These are phyloP conservation scores for Epichloe aotearoae DNA, from an alignment of 2,329 filamentous ascomycete species.

Conservation along the genomic window DNA sequence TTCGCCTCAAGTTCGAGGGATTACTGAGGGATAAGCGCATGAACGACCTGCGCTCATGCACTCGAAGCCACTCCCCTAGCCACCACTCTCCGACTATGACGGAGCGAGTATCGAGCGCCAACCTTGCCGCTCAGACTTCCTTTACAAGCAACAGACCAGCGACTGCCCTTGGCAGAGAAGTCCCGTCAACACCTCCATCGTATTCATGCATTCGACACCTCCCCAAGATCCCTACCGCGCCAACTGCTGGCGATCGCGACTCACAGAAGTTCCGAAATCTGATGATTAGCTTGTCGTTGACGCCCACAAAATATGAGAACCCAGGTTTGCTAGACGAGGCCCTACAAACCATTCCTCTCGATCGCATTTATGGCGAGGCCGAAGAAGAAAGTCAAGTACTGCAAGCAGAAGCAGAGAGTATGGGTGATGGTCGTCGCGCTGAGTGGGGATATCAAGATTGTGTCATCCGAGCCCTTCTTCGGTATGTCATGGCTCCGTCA, in stretches of 20 bases:
- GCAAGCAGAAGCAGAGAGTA: slow-evolving; percentile 74
- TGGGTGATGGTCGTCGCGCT: slow-evolving; percentile 65
- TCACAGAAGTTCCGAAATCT: slow-evolving; percentile 70
- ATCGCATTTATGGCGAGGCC: slow-evolving; percentile 84
- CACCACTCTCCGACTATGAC: slow-evolving; percentile 42
- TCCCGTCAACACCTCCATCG: slow-evolving; percentile 28
- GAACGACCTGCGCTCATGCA: slow-evolving; percentile 50
- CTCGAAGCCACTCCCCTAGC: slow-evolving; percentile 47
- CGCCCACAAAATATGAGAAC: slow-evolving; percentile 91
- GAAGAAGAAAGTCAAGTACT: slow-evolving; percentile 87
- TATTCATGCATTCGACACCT: slow-evolving; percentile 37
- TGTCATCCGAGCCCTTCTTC: slow-evolving; percentile 74
- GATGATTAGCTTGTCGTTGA: slow-evolving; percentile 72
- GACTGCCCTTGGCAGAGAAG: slow-evolving; percentile 26
- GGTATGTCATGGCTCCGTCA: slow-evolving; percentile 35
- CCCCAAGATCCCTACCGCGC: slow-evolving; percentile 55
- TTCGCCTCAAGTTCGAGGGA: slow-evolving; percentile 76
- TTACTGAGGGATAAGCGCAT: slow-evolving; percentile 76
- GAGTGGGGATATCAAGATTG: slow-evolving; percentile 98
- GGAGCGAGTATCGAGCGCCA: slow-evolving; percentile 37
- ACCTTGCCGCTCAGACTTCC: slow-evolving; percentile 28
- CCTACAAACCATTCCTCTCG: slow-evolving; percentile 70
- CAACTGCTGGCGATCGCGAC: slow-evolving; percentile 47
- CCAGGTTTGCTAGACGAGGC: slow-evolving; percentile 89
- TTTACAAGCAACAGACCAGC: slow-evolving; percentile 30